Base-by-base conservation (phyloP, 2,329 filamentous ascomycete genomes). In the Fusarium scirpi region DNA sequence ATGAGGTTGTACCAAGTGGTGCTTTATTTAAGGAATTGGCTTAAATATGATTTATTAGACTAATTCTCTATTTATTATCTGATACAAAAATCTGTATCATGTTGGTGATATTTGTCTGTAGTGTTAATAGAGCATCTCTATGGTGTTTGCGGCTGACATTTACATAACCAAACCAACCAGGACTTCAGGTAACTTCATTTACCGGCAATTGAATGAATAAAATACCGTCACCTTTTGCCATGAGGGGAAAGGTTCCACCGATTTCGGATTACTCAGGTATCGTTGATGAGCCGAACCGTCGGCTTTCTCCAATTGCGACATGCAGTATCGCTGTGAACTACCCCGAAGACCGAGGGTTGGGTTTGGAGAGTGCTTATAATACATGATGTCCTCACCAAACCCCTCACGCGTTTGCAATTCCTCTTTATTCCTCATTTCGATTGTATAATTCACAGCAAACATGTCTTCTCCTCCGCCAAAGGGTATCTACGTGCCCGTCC, bases 401-500 rank as follows among this genome's bases (percentile, higher is more conserved):
- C 64, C 67, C 67, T 71, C 70, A 68, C 59, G 18, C 15, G 32
- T 41, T 44, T 43, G 16, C 4, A 16, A 24, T 34, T 38, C 15
- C 49, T 52, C 44, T 43, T 20, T 27, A 16, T 30, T 54, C 10
- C 38, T 62, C 34, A 40, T n/a, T n/a, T 47, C 12, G 12, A 13
- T 5, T 45, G n/a, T 43, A 16, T 30, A 22, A 22, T 24, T 29
- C 29, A 22, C 24, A 43, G 13, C n/a, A 57, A 55, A 49, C 18
- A 67, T 80, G 77, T 62, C 74, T 34, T 47, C 74, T 46, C 59
- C 78, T 65, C 86, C 86, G 43, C 85, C 86, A 29, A 82, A 84
- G 46, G 87, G 87, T 68, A 84, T 89, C 72, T 89, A 86, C 74
- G 87, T 89, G 62, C 87, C 87, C 45, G 84, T 89, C 45, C 89